Base-by-base conservation (phyloP, 129 eudicot species). In the Lactuca sativa region DNA sequence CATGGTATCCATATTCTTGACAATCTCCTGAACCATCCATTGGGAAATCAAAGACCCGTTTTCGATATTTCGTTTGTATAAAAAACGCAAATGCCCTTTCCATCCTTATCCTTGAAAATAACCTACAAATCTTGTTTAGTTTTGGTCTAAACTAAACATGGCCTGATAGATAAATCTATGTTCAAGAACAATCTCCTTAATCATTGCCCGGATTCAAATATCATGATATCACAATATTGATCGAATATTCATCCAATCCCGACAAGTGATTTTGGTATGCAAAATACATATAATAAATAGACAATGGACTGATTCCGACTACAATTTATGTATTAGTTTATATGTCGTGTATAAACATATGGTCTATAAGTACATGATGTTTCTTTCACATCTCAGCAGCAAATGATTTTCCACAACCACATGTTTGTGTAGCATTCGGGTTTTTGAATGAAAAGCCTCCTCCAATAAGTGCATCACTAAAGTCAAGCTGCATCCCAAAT, bases 321-420 rank as follows among this genome's bases (percentile, higher is more conserved):
- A 51, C 68, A 67, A 59, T 60, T 15, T 30, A 67, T 59, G 62
- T 67, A 75, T 67, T 12, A 41, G 13, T 51, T 25, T 25, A 25
- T 56, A 65, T 37, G 1, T 14, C 30, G 33, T 12, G 12, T 17
- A 67, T 56, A 59, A 57, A 4, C 61, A 55, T 17, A 56, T 25
- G 66, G 59, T 67, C 54, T 66, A 66, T 41, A 66, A 43, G 33
- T 60, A 51, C 63, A 76, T 67, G 31, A 76, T 67, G 31, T 12
- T 31, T 25, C 17, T 34, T 21, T 83, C 74, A 91, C 87, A 86
- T 86, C 80, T 91, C 84, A 0, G 99, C 90, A 8, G 88, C 85
- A 75, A 95, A 95, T 68, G 99, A 95, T 87, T 95, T 95, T 5
- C 99, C 99, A 80, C 99, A 95, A 17, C 99, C 95, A 76, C 99